These are phyloP conservation scores for Gnetum montanum DNA, from an alignment of 75 land plant species.

Conservation along the genomic window DNA sequence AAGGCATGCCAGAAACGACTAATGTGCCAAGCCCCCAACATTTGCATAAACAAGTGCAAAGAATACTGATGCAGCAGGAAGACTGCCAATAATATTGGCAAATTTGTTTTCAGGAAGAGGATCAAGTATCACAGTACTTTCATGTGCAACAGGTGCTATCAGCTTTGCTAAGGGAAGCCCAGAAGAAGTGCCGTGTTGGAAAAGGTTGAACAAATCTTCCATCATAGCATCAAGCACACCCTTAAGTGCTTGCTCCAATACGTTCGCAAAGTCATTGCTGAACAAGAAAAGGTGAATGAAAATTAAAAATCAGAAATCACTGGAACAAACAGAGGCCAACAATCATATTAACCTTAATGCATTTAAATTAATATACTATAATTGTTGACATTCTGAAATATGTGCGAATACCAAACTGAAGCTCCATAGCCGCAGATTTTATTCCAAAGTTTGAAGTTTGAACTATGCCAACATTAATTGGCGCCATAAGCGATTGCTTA, in stretches of 20 bases:
- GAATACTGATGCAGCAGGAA: constrained; percentile 67
- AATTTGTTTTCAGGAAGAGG: constrained; percentile 52
- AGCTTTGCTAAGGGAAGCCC: constrained; percentile 75
- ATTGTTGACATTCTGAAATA: too few species aligned
- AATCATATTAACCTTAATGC: too few species aligned
- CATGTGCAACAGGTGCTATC: constrained; percentile 50
- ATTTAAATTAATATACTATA: too few species aligned
- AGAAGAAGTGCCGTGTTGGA: constrained; percentile 12
- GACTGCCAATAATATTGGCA: constrained; percentile 28
- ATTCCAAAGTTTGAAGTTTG: too few species aligned
- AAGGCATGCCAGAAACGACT: too few species aligned
- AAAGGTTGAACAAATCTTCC: constrained; percentile 27
- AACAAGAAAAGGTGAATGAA: neutral
- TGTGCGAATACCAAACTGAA: too few species aligned
- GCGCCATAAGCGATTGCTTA: too few species aligned
- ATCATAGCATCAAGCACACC: constrained; percentile 44
- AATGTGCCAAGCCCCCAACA: neutral
- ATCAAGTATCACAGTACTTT: constrained; percentile 43
- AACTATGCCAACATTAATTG: too few species aligned
- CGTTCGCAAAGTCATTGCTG: constrained; percentile 69
- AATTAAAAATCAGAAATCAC: neutral
- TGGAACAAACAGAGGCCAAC: neutral
- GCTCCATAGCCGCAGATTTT: too few species aligned
- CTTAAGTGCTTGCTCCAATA: constrained; percentile 42
- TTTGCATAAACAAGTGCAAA: constrained; percentile 24